phyloP scores from a whole-genome alignment of 2,329 filamentous ascomycete species.

The Coniella lustricola region DNA sequence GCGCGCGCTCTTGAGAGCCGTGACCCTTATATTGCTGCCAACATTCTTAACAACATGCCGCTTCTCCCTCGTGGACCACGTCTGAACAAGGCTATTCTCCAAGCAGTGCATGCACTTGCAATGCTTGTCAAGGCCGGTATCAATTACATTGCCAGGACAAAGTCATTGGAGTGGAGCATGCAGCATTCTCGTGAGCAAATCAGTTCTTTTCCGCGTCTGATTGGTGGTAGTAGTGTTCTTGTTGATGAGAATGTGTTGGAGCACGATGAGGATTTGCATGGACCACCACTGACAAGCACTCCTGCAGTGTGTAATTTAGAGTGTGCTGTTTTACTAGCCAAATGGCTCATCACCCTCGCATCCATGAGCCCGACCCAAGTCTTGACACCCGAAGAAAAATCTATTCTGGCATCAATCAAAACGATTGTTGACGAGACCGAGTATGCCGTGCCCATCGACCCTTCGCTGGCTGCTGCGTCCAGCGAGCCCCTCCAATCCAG shows the following conservation, averaged over 20 bases:
- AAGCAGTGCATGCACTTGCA: conserved; percentile 61
- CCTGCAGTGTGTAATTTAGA: conserved; percentile 52
- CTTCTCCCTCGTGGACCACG: conserved; percentile 51
- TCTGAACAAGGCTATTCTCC: conserved; percentile 57
- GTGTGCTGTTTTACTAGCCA: conserved; percentile 53
- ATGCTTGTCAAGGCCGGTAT: conserved; percentile 59
- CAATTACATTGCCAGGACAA: conserved; percentile 54
- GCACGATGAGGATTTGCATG: neutral
- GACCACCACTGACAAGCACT: neutral
- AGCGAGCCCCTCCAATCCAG: neutral
- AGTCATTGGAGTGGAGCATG: conserved; percentile 56
- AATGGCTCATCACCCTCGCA: conserved; percentile 52
- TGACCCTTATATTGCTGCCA: conserved; percentile 55
- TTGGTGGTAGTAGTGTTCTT: no score
- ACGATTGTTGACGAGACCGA: conserved; percentile 57
- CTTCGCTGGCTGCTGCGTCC: conserved; percentile 39
- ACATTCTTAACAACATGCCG: conserved; percentile 51
- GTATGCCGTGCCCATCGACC: conserved; percentile 53
- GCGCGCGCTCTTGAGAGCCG: conserved; percentile 58
- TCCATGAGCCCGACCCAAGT: conserved; percentile 44
- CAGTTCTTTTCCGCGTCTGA: neutral
- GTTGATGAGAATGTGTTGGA: neutral
- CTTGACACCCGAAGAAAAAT: conserved; percentile 45
- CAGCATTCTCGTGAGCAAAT: conserved; percentile 49
- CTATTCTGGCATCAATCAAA: conserved; percentile 48